Evolutionary conservation across 176 grass and related monocot genomes (phyloP), one percentile per base, ranked within the genome.

Genomic region (Ensete ventricosum): DNA sequence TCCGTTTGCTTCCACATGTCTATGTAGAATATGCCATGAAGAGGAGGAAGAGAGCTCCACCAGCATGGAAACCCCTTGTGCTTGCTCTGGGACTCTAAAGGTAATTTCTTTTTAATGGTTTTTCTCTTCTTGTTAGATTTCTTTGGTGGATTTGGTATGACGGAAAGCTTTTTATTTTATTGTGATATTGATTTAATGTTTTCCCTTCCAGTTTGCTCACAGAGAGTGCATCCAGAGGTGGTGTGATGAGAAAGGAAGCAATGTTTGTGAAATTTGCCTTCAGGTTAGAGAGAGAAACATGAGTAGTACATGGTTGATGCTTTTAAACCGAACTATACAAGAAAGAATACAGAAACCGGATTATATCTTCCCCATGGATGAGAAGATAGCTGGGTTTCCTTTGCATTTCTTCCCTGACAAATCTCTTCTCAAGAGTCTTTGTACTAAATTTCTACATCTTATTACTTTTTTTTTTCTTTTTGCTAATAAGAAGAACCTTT

Each of bases 211-310:
- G 94, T 98, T 85, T 79, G 94, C 90, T 52, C 94, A 98, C 72
- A 91, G 90, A 75, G 80, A 66, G 9, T 98, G 94, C 77, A 86
- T 93, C 52, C 94, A 98, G 90, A 90, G 78, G 80, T 98, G 94
- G 94, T 98, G 90, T 79, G 86, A 93, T 54, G 90, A 98, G 79
- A 98, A 98, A 74, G 94, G 94, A 62, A 87, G 85, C 88, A 98
- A 72, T n/a, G 34, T 93, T 72, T 98, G 90, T 22, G 94, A 98
- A 78, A 93, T 98, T 84, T 98, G 94, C 14, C 90, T 90, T 69
- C 88, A 98, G 94, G 94, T 98, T 43, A 43, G 34, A 43, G 34
- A 43, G 34, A 43, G 34, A 43, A 43, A 43, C 34, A 43, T 43
- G 4, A 43, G 34, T 6, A 43, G 34, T 43, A 43, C 34, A 43